Evolutionary conservation across 106 monocot species (phyloP).

Genomic region (Platanthera zijinensis): DNA sequence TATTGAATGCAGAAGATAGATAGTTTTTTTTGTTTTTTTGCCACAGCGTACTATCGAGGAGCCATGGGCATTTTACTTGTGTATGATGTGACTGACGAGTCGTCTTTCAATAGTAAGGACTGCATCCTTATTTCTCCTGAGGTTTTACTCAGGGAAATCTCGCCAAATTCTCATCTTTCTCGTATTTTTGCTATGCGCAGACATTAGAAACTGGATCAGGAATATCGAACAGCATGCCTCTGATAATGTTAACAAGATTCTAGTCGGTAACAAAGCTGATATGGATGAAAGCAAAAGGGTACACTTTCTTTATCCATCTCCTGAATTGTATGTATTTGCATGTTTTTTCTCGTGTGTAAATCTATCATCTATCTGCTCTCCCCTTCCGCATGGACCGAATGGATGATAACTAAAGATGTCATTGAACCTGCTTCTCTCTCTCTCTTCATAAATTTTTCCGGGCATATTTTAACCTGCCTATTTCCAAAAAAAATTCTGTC

Average conservation of each 20-base stretch:
- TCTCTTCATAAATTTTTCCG: no score
- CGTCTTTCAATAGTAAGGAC: slow-evolving; percentile 88
- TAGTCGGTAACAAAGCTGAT: slow-evolving; percentile 96
- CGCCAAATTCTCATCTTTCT: neutral
- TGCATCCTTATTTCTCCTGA: neutral
- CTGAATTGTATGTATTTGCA: no score
- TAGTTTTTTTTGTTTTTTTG: neutral
- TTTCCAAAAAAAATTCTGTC: no score
- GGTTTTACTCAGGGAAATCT: neutral
- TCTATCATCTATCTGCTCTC: no score
- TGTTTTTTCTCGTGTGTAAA: no score
- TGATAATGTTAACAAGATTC: slow-evolving; percentile 96
- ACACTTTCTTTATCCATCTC: neutral
- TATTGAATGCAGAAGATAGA: neutral
- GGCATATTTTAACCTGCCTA: no score
- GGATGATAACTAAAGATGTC: no score
- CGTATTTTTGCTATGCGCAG: slow-evolving; percentile 21
- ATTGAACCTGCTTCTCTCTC: no score
- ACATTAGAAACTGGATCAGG: slow-evolving; percentile 97
- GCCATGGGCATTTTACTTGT: slow-evolving; percentile 99
- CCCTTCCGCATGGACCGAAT: no score
- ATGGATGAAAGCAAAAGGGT: slow-evolving; percentile 99
- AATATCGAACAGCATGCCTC: slow-evolving; percentile 98
- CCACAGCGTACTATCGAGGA: slow-evolving; percentile 85
- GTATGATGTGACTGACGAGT: slow-evolving; percentile 98